A percentile compares a stretch with the other conserved stretches of the same genome.
Evolutionary conservation across 2,329 filamentous ascomycete genomes (phyloP).

Genomic region (Neonectria punicea): DNA sequence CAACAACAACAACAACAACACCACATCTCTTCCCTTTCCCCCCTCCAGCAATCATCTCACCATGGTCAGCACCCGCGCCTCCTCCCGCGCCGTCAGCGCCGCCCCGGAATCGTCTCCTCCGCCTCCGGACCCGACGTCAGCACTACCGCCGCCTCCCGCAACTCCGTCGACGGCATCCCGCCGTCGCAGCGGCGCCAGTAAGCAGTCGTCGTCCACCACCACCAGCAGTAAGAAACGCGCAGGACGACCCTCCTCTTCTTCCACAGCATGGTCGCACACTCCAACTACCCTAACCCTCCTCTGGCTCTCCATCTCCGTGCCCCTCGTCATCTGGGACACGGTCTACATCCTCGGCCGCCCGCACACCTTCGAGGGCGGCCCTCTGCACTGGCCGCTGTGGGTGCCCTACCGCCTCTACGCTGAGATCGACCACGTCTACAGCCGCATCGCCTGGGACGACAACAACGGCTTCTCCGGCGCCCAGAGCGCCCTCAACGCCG

Average conservation of each 20-base stretch:
- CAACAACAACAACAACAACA: conserved; percentile 6
- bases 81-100: conserved; percentile 46
- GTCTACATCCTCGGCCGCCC: conserved; percentile 83
- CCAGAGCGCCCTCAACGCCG: conserved; percentile 74
- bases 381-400: conserved; percentile 77
- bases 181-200: conserved; percentile 29
- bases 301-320: conserved; percentile 81
- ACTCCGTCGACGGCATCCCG: conserved; percentile 29
- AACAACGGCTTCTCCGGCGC: conserved; percentile 81
- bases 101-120: conserved; percentile 36
- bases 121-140: conserved; percentile 27
- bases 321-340: conserved; percentile 84
- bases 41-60: conserved; percentile 1
- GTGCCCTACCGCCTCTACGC: conserved; percentile 84
- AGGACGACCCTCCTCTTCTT: conserved; percentile 2
- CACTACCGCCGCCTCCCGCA: conserved; percentile 17
- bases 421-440: conserved; percentile 83
- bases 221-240: conserved; percentile 25
- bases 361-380: conserved; percentile 82
- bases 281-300: conserved; percentile 62
- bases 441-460: conserved; percentile 75
- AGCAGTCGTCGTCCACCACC: conserved; percentile 14
- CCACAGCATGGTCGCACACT: conserved; percentile 54
- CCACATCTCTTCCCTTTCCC: neutral
- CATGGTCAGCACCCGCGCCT: conserved; percentile 54